Evolutionary conservation across 441 rosid species (phyloP).

Genomic region (Pelargonium fulgidum): DNA sequence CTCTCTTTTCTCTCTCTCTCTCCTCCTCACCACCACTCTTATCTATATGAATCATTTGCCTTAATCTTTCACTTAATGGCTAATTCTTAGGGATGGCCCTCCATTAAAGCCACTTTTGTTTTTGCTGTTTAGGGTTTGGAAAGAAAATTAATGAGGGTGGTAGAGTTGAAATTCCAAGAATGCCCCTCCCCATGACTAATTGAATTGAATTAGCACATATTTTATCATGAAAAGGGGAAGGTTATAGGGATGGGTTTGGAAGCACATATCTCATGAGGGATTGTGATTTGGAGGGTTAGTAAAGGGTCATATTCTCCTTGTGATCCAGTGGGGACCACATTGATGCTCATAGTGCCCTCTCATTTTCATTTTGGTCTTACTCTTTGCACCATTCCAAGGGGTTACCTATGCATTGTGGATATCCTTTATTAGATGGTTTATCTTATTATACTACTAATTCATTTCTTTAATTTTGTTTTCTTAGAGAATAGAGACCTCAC

Average conservation of each 20-base stretch:
- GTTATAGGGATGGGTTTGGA: constrained; percentile 24
- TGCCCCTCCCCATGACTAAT: constrained; percentile 2
- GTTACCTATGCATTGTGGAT: constrained; percentile 1
- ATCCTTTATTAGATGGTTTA: constrained; percentile 3
- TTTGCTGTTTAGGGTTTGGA: constrained; percentile 4
- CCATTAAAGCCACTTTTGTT: constrained; percentile 39
- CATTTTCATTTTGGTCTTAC: constrained; percentile 5
- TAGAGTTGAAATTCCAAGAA: not conserved
- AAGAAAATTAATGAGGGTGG: not conserved
- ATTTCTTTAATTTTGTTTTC: not conserved
- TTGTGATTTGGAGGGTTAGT: constrained; percentile 29
- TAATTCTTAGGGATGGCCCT: constrained; percentile 37
- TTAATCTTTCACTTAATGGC: constrained; percentile 44
- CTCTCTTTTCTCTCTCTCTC: not conserved
- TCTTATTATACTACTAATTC: not conserved
- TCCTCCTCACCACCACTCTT: constrained; percentile 9
- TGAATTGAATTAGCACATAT: not conserved
- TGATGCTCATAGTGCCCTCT: constrained; percentile 1
- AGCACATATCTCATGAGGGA: constrained; percentile 21
- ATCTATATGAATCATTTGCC: constrained; percentile 20
- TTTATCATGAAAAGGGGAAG: constrained; percentile 4
- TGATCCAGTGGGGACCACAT: constrained; percentile 31
- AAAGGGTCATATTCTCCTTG: constrained; percentile 40
- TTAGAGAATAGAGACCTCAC: not conserved
- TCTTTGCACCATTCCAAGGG: constrained; percentile 7